A percentile compares a stretch with the other conserved stretches of the same genome.
These are phyloP conservation scores for Stephania yunnanensis DNA, from an alignment of 164 flowering plant species.

Conservation along the genomic window DNA sequence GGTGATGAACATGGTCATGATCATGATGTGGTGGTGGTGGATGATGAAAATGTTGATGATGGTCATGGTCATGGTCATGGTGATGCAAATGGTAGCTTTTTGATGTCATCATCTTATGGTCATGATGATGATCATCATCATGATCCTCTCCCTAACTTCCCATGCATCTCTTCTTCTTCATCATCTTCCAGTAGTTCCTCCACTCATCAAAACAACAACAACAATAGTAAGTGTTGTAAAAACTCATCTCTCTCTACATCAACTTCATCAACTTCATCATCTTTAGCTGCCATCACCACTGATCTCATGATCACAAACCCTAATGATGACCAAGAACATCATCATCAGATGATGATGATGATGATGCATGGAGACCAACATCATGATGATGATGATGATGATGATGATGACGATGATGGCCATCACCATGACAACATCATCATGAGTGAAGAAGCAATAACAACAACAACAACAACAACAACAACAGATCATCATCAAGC, in stretches of 20 bases:
- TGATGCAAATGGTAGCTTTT: background rate
- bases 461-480: constrained; percentile 5
- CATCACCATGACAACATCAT: constrained; percentile 24
- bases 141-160: constrained; percentile 74
- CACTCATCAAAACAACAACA: constrained; percentile 12
- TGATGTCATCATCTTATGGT: background rate
- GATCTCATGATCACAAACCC: constrained; percentile 22
- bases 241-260: constrained; percentile 23
- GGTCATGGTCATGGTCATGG: constrained; percentile 13
- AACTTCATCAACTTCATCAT: constrained; percentile 35
- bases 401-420: constrained; percentile 3
- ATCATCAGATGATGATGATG: constrained; percentile 4
- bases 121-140: constrained; percentile 39
- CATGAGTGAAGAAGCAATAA: background rate
- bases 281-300: background rate
- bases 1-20: constrained; percentile 29
- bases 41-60: background rate
- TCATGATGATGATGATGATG: too few species aligned
- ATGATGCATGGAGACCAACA: too few species aligned
- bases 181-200: constrained; percentile 23
- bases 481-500: constrained; percentile 22
- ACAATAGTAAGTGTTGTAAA: constrained; percentile 14
- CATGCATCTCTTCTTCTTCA: constrained; percentile 77
- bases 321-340: constrained; percentile 24
- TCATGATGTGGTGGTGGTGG: constrained; percentile 15